A percentile compares a stretch with the other conserved stretches of the same genome.
phyloP scores from a whole-genome alignment of 2,329 filamentous ascomycete species.

The Kalmusia sp. region DNA sequence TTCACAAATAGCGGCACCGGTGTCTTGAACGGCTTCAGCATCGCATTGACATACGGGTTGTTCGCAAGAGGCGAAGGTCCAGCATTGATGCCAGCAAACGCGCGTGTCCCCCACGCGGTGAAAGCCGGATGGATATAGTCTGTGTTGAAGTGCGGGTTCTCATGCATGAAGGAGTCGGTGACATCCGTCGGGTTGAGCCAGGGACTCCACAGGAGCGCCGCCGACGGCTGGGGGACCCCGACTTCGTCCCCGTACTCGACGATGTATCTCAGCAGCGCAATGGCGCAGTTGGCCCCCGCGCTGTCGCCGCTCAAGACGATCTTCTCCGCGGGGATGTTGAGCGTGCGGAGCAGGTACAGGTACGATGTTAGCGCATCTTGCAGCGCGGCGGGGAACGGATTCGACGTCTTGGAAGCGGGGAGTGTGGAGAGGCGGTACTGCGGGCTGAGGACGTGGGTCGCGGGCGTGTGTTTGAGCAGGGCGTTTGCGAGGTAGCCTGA shows the following conservation, averaged over 20 bases:
- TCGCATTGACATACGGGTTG: slow-evolving; percentile 49
- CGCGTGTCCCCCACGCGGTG: slow-evolving; percentile 51
- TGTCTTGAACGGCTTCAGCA: slow-evolving; percentile 48
- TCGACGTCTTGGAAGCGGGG: slow-evolving; percentile 39
- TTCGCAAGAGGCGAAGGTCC: slow-evolving; percentile 6
- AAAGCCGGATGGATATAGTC: slow-evolving; percentile 53
- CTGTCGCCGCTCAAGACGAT: slow-evolving; percentile 59
- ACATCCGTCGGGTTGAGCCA: slow-evolving; percentile 49
- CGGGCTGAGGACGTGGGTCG: slow-evolving; percentile 51
- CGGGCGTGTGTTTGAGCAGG: slow-evolving; percentile 46
- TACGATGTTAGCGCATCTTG: slow-evolving; percentile 59
- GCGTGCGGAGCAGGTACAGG: slow-evolving; percentile 52
- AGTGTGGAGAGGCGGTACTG: slow-evolving; percentile 58
- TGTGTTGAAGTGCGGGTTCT: slow-evolving; percentile 43
- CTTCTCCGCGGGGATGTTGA: slow-evolving; percentile 47
- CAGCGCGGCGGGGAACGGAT: slow-evolving; percentile 59
- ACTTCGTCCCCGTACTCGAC: slow-evolving; percentile 46
- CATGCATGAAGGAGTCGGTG: slow-evolving; percentile 27
- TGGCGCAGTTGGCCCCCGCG: slow-evolving; percentile 56
- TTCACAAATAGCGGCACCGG: slow-evolving; percentile 51
- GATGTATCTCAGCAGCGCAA: slow-evolving; percentile 57
- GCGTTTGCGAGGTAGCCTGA: slow-evolving; percentile 38
- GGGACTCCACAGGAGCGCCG: slow-evolving; percentile 53
- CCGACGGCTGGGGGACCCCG: slow-evolving; percentile 43
- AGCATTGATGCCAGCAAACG: slow-evolving; percentile 35